These are phyloP conservation scores for Pseudocercospora musae DNA, from an alignment of 2,329 filamentous ascomycete genomes.

Conservation along the genomic window DNA sequence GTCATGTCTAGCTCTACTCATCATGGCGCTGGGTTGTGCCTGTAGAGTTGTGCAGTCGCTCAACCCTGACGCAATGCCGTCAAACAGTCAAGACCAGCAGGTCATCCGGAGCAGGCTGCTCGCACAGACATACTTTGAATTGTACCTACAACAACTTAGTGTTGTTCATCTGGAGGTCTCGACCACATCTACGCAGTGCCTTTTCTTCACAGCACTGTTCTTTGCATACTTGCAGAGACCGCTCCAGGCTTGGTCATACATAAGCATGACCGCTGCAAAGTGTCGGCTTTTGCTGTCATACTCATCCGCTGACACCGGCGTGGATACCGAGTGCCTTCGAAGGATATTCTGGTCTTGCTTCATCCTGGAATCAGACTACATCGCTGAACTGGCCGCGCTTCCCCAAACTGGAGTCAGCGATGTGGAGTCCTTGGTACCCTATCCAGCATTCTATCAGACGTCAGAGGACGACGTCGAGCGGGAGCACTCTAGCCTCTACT, in stretches of 20 bases:
- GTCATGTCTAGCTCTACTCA: constrained; percentile 5
- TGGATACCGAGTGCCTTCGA: constrained; percentile 13
- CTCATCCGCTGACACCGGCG: constrained; percentile 14
- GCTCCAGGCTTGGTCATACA: constrained; percentile 14
- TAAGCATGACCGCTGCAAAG: constrained; percentile 14
- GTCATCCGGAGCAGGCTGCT: neutral
- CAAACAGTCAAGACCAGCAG: neutral
- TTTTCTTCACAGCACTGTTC: constrained; percentile 18
- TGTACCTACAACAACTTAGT: constrained; percentile 7
- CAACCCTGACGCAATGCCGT: neutral
- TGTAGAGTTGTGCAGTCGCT: constrained; percentile 3
- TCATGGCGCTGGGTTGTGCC: constrained; percentile 15
- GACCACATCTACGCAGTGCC: constrained; percentile 12
- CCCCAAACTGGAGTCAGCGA: constrained; percentile 15
- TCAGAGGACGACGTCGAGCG: constrained; percentile 8
- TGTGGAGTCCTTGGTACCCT: constrained; percentile 13
- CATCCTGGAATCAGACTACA: constrained; percentile 13
- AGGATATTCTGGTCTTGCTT: constrained; percentile 18
- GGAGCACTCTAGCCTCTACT: constrained; percentile 14
- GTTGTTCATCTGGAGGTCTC: constrained; percentile 13
- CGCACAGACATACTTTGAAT: constrained; percentile 9
- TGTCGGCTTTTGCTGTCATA: constrained; percentile 14
- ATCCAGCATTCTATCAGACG: constrained; percentile 9
- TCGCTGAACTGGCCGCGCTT: constrained; percentile 14
- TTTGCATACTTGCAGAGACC: constrained; percentile 17